These are phyloP conservation scores for Skeletonema potamos DNA, from an alignment of 108 stramenopile genomes.

Conservation along the genomic window DNA sequence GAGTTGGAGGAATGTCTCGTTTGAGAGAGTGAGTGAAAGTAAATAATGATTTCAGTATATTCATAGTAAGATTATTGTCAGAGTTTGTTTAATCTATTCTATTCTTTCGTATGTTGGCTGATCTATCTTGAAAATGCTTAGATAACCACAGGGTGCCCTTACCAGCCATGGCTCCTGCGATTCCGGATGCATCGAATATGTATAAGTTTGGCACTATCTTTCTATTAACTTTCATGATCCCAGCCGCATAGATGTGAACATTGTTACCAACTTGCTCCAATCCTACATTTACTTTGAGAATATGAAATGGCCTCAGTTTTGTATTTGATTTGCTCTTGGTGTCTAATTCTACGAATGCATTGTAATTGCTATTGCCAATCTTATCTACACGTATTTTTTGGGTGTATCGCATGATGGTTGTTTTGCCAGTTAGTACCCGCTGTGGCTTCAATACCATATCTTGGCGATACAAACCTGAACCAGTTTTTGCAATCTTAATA, in stretches of 20 bases:
- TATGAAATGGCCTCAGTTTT: slow-evolving; percentile 51
- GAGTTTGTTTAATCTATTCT: background rate
- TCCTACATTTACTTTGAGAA: slow-evolving; percentile 49
- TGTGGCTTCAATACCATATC: slow-evolving; percentile 52
- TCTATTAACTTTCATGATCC: slow-evolving; percentile 55
- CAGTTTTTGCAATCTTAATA: slow-evolving; percentile 21
- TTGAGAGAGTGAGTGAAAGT: slow-evolving; percentile 13
- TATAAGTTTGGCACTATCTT: slow-evolving; percentile 53
- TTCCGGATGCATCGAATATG: slow-evolving; percentile 54
- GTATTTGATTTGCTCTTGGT: slow-evolving; percentile 23
- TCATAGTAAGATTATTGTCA: background rate
- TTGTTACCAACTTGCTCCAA: slow-evolving; percentile 47
- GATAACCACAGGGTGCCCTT: slow-evolving; percentile 60
- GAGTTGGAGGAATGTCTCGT: slow-evolving; percentile 64
- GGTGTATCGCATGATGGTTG: slow-evolving; percentile 52
- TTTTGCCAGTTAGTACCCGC: slow-evolving; percentile 49
- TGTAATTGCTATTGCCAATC: slow-evolving; percentile 44
- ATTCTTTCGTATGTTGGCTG: background rate
- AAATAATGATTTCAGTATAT: background rate
- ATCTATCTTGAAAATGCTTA: slow-evolving; percentile 32
- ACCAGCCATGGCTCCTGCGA: slow-evolving; percentile 57
- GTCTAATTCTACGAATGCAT: slow-evolving; percentile 43
- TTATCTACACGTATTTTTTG: slow-evolving; percentile 53
- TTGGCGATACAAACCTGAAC: slow-evolving; percentile 40
- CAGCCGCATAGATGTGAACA: slow-evolving; percentile 54